Percentiles rank a stretch among this genome's conserved stretches.
Conservation (phyloP, 2,329 filamentous ascomycete genomes). For the Phyllosticta capitalensis region DNA sequence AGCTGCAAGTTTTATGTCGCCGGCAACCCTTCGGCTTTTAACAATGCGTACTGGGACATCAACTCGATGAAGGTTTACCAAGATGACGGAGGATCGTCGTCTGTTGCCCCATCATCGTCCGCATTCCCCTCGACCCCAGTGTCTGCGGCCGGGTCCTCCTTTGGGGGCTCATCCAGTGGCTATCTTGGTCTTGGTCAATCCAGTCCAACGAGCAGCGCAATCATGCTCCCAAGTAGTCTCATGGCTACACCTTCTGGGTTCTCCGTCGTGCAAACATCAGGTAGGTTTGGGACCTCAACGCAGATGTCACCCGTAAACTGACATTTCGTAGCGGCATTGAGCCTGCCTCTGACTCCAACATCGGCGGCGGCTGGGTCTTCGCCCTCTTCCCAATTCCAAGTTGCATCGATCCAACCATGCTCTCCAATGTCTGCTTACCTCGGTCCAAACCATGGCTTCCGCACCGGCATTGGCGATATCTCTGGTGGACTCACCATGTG, state of each 20-base stretch:
- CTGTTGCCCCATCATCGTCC: background rate
- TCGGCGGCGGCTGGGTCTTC: background rate
- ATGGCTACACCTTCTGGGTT: background rate
- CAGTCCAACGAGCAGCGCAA: background rate
- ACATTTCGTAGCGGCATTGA: background rate
- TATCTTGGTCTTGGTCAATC: background rate
- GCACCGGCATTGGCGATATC: constrained; percentile 2
- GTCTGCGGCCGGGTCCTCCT: background rate
- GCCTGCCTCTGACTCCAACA: background rate
- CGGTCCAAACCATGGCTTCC: background rate
- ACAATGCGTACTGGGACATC: constrained; percentile 31
- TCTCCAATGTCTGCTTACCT: background rate
- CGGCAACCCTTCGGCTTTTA: constrained; percentile 15
- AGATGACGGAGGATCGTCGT: background rate
- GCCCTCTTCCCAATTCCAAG: background rate
- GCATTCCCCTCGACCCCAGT: background rate
- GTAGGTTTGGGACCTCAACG: background rate
- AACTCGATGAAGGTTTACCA: constrained; percentile 33
- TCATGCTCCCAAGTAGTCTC: background rate
- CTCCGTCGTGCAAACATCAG: background rate
- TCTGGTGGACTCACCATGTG: constrained; percentile 5
- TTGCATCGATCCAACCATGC: constrained; percentile 4
- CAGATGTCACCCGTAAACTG: background rate
- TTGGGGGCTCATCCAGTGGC: background rate
- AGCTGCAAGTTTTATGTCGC: constrained; percentile 18